Base-by-base conservation (phyloP, 2,329 filamentous ascomycete species). In the Hysterium pulicare region DNA sequence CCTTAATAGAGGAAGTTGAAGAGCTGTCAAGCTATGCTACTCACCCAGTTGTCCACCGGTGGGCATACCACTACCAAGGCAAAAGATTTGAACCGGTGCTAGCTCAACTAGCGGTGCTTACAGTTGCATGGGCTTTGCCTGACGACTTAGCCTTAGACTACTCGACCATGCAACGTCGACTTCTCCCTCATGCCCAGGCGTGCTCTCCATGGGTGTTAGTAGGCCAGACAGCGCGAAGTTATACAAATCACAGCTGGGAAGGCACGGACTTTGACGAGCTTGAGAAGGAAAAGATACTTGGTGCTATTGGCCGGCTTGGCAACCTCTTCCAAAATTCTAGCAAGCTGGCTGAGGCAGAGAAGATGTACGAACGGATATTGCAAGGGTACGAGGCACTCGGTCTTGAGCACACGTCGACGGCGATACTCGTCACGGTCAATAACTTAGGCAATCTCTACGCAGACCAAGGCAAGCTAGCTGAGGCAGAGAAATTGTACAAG, bases 31-130 rank as follows among this genome's bases (percentile, higher is more conserved):
- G 53, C 26, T 63, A 63, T 34, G 51, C 54, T 17, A 50, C 64
- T 19, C 59, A 67, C 45, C 36, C 43, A 7, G 63, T 58, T 37
- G 55, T 67, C 15, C 59, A 66, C 44, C 37, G 48, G 4, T 62
- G 56, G 59, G 51, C 45, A 40, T 39, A 41, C 2, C 31, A 60
- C 33, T 50, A 53, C 2, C 39, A 60, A 8, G 57, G 58, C 36
- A 15, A 20, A 33, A 33, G 42, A 13, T 41, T 35, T 31, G 35
- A 48, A 17, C 8, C 11, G 22, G 24, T 15, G 5, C 15, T 49
- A 21, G 46, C 40, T 21, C n/a, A 19, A 15, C 26, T 47, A 6
- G 46, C 44, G 4, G 24, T 49, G 30, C 16, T n/a, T 10, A 44
- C 21, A 30, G 40, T 49, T n/a, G 46, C 16, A 5, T 28, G 13